phyloP scores from a whole-genome alignment of 2,329 filamentous ascomycete genomes.

The Fusarium zealandicum region DNA sequence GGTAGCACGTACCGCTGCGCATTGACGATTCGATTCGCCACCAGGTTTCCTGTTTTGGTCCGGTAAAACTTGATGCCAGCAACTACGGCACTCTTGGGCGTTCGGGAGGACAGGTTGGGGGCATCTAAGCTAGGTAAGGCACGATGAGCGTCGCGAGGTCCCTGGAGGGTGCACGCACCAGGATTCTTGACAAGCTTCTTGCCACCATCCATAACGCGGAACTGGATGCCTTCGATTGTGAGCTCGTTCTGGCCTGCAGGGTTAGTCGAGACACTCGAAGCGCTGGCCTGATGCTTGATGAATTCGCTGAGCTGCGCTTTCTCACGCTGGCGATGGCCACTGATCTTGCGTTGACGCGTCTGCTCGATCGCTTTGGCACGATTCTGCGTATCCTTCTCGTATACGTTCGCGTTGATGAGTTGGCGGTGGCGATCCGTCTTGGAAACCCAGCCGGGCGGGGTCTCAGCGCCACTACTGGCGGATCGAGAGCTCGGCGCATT shows the following conservation, averaged over 20 bases:
- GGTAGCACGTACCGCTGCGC: conserved; percentile 72
- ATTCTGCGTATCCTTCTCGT: conserved; percentile 74
- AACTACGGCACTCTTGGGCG: conserved; percentile 75
- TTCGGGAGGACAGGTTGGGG: conserved; percentile 66
- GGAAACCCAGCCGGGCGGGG: conserved; percentile 65
- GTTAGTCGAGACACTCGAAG: conserved; percentile 33
- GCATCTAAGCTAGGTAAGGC: conserved; percentile 57
- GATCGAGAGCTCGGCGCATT: conserved; percentile 49
- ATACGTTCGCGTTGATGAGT: conserved; percentile 81
- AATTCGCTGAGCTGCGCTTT: conserved; percentile 60
- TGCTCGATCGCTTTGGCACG: conserved; percentile 76
- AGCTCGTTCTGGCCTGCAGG: conserved; percentile 64
- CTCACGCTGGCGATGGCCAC: conserved; percentile 63
- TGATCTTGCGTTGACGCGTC: conserved; percentile 65
- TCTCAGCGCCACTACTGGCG: conserved; percentile 46
- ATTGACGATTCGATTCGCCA: conserved; percentile 77
- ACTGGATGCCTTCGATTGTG: conserved; percentile 74
- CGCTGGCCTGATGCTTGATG: conserved; percentile 41
- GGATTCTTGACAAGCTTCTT: conserved; percentile 80
- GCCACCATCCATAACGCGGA: conserved; percentile 76
- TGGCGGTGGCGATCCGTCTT: conserved; percentile 81
- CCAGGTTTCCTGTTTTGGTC: conserved; percentile 87
- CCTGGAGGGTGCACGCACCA: conserved; percentile 57
- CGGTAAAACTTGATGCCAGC: conserved; percentile 84
- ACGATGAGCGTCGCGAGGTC: not conserved